phyloP scores from a whole-genome alignment of 2,329 filamentous ascomycete species.

The Colletotrichum tropicale region DNA sequence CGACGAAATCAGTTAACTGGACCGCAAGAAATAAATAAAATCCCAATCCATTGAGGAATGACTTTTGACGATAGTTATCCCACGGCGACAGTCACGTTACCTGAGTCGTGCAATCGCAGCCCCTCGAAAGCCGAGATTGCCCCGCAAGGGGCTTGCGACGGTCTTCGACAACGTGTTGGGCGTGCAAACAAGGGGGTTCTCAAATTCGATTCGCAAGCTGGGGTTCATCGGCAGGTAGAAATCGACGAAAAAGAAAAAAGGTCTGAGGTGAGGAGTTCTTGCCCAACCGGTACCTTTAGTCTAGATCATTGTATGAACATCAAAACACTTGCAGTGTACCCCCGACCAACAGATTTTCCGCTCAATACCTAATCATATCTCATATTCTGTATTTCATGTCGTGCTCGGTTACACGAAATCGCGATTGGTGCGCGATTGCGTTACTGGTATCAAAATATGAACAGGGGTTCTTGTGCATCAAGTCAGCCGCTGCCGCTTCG shows the following conservation, averaged over 20 bases:
- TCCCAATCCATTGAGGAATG: not conserved
- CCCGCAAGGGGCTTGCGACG: not conserved
- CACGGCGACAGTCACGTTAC: no score
- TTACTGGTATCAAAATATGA: not conserved
- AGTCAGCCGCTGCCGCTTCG: not conserved
- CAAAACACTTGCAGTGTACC: not conserved
- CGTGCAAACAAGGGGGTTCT: not conserved
- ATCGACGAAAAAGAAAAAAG: not conserved
- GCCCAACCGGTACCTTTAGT: not conserved
- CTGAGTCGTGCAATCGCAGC: not conserved
- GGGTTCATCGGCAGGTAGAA: not conserved
- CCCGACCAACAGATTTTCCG: not conserved
- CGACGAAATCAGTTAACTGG: not conserved
- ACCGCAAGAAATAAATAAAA: not conserved
- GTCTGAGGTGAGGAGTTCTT: not conserved
- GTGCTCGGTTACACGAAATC: not conserved
- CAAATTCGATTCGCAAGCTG: not conserved
- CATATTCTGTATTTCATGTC: not conserved
- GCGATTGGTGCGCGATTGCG: not conserved
- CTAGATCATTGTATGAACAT: not conserved
- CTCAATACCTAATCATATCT: not conserved
- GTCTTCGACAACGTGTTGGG: not conserved
- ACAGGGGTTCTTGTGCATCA: not conserved
- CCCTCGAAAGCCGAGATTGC: not conserved
- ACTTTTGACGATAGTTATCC: not conserved